Percentiles rank a stretch among this genome's conserved stretches.
Conservation (phyloP, 495 filamentous ascomycete species). For the Peziza echinospora region DNA sequence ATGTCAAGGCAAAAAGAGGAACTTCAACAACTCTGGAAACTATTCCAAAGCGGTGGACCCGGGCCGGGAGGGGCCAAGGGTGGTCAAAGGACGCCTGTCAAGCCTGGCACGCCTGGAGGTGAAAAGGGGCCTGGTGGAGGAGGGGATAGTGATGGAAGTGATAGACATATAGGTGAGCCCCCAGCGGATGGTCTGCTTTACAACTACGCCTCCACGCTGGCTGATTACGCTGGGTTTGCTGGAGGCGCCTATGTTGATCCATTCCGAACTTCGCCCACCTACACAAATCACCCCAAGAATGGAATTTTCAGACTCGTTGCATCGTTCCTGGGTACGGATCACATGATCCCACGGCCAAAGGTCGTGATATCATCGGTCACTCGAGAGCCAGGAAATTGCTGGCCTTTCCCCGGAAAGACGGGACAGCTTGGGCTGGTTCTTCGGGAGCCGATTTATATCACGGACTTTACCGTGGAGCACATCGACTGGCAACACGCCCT, state of each 20-base stretch:
- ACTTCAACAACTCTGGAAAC: background rate
- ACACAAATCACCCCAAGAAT: background rate
- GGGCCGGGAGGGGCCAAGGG: background rate
- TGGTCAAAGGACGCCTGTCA: background rate
- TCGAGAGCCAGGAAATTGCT: background rate
- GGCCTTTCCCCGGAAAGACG: background rate
- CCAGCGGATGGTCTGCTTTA: background rate
- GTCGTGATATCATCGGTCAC: background rate
- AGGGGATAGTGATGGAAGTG: background rate
- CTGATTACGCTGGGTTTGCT: background rate
- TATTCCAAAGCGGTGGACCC: background rate
- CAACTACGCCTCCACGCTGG: background rate
- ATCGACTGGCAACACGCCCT: background rate
- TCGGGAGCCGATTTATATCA: background rate
- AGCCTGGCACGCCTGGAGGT: background rate
- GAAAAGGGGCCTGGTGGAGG: background rate
- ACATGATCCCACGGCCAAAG: background rate
- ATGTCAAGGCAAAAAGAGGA: background rate
- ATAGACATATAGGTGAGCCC: background rate
- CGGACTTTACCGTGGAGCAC: background rate
- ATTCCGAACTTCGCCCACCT: background rate
- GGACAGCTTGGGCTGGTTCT: background rate
- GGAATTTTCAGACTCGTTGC: background rate
- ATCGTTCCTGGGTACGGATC: background rate
- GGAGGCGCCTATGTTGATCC: background rate